A percentile compares a stretch with the other conserved stretches of the same genome.
Evolutionary conservation across 305 asterid genomes (phyloP).

Genomic region (Fraxinus sp.): DNA sequence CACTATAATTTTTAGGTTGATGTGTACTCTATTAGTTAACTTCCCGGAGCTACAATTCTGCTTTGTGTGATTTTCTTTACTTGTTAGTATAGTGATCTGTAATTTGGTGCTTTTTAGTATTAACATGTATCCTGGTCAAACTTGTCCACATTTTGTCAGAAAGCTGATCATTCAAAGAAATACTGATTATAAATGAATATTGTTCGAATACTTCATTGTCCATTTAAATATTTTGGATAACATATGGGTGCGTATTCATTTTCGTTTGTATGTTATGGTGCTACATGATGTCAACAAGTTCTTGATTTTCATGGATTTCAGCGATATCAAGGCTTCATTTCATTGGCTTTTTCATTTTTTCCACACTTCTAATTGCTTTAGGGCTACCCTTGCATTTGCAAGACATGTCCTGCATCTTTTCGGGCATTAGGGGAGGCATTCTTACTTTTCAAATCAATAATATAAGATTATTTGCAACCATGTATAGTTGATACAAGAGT

Average conservation of each 20-base stretch:
- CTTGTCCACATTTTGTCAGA: neutral
- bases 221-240: neutral
- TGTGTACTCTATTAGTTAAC: neutral
- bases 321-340: neutral
- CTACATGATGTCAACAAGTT: neutral
- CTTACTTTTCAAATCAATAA: neutral
- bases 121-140: neutral
- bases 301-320: neutral
- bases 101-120: neutral
- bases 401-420: neutral
- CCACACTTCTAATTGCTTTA: neutral
- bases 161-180: slow-evolving; percentile 2
- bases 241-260: neutral
- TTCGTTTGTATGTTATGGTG: neutral
- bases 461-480: neutral
- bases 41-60: neutral
- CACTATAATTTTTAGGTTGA: neutral
- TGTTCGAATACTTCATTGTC: neutral
- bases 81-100: neutral
- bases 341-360: neutral
- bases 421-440: neutral
- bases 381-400: neutral
- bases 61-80: neutral
- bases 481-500: neutral
- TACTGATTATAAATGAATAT: neutral